These are phyloP conservation scores for Cladosporium sp. DNA, from an alignment of 2,329 filamentous ascomycete genomes.

Conservation along the genomic window DNA sequence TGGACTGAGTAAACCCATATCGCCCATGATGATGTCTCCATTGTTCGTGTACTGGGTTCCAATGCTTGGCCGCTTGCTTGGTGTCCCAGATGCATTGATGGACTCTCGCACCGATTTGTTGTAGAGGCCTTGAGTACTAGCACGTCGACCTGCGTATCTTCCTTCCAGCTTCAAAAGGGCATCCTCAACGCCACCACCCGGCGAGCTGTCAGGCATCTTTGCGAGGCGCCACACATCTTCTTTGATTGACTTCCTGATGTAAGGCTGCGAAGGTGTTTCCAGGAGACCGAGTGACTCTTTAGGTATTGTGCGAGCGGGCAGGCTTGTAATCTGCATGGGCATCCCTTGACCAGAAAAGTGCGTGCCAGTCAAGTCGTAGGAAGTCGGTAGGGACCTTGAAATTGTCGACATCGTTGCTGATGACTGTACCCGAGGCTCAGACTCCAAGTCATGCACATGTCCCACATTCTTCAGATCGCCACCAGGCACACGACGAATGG, in stretches of 20 bases:
- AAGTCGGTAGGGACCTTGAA: conserved; percentile 14
- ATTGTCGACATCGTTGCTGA: conserved; percentile 22
- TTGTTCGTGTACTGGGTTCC: neutral
- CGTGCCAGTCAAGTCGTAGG: conserved; percentile 17
- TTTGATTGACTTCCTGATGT: conserved; percentile 70
- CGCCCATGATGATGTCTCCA: conserved; percentile 3
- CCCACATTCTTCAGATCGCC: conserved; percentile 45
- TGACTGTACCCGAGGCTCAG: conserved; percentile 42
- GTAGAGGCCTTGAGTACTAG: conserved; percentile 4
- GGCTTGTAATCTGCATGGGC: conserved; percentile 12
- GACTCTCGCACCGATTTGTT: neutral
- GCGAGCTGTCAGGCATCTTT: conserved; percentile 81
- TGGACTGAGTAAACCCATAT: conserved; percentile 20
- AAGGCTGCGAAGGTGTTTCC: conserved; percentile 45
- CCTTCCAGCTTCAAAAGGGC: conserved; percentile 89
- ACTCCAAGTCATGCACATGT: conserved; percentile 44
- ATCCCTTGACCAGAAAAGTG: conserved; percentile 18
- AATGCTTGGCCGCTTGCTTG: conserved; percentile 1
- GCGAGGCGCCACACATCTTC: conserved; percentile 82
- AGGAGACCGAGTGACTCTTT: conserved; percentile 37
- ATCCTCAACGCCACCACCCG: conserved; percentile 77
- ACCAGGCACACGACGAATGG: conserved; percentile 44
- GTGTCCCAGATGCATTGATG: neutral
- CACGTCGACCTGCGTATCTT: conserved; percentile 33
- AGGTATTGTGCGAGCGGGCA: conserved; percentile 12